Conservation (phyloP, 2,329 filamentous ascomycete genomes). For the Hymenoscyphus linearis region DNA sequence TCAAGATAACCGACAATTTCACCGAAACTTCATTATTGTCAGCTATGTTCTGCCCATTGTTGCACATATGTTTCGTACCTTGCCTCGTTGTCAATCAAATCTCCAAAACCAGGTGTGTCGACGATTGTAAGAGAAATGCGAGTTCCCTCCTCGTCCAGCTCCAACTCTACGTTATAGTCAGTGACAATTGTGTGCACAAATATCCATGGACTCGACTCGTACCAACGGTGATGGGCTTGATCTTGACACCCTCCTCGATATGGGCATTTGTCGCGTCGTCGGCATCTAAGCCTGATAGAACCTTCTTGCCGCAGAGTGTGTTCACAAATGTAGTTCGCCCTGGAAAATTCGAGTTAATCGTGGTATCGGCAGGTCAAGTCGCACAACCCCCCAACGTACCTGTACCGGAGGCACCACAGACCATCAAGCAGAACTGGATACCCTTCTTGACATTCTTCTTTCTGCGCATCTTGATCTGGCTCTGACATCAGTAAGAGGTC, state of each 20-base stretch:
- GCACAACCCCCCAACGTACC: constrained; percentile 52
- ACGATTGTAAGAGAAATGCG: constrained; percentile 98
- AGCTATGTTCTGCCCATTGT: constrained; percentile 22
- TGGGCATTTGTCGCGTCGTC: constrained; percentile 87
- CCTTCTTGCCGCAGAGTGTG: constrained; percentile 93
- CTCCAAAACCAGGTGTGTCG: constrained; percentile 95
- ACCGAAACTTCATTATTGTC: constrained; percentile 62
- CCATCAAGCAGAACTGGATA: constrained; percentile 99
- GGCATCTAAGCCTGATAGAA: constrained; percentile 84
- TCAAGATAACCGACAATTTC: constrained; percentile 98
- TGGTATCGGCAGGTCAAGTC: background rate
- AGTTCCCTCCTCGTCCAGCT: constrained; percentile 96
- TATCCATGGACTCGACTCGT: constrained; percentile 36
- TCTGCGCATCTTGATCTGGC: constrained; percentile 89
- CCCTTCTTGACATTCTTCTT: constrained; percentile 96
- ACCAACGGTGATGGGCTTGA: constrained; percentile 98
- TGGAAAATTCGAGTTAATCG: constrained; percentile 36
- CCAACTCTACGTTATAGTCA: constrained; percentile 61
- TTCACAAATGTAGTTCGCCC: constrained; percentile 99
- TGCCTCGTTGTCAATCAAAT: constrained; percentile 98
- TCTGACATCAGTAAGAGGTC: constrained; percentile 26
- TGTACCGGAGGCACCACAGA: constrained; percentile 97
- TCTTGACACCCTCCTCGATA: constrained; percentile 93
- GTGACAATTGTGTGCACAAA: constrained; percentile 20
- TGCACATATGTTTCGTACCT: constrained; percentile 52